Evolutionary conservation across 805 yeast genomes (phyloP).

Genomic region (Debaryomyces prosopidis): DNA sequence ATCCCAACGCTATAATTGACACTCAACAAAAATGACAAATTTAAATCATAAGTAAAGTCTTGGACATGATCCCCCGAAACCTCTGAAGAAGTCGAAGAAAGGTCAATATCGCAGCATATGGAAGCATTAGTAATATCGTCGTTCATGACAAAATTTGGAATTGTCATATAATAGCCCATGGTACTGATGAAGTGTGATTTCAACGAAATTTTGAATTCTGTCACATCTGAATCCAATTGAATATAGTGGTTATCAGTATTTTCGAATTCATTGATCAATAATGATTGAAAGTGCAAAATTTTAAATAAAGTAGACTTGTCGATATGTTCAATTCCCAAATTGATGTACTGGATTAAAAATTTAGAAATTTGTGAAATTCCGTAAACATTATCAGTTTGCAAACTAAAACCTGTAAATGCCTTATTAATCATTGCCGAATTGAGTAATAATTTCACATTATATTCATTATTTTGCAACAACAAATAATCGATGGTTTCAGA

Average conservation of each 20-base stretch:
- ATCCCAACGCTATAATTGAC: slow-evolving; percentile 27
- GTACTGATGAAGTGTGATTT: slow-evolving; percentile 14
- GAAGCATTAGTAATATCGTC: slow-evolving; percentile 14
- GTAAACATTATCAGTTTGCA: slow-evolving; percentile 31
- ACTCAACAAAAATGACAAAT: slow-evolving; percentile 29
- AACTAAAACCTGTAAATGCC: slow-evolving; percentile 24
- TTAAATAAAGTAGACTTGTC: slow-evolving; percentile 13
- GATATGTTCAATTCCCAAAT: slow-evolving; percentile 3
- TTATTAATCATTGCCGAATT: slow-evolving; percentile 30
- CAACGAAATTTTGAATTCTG: slow-evolving; percentile 18
- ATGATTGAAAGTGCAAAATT: slow-evolving; percentile 28
- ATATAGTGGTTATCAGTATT: slow-evolving; percentile 40
- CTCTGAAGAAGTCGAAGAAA: not conserved
- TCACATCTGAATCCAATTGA: slow-evolving; percentile 24
- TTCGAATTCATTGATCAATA: slow-evolving; percentile 35
- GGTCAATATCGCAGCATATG: slow-evolving; percentile 2
- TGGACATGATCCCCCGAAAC: not conserved
- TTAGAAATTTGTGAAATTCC: slow-evolving; percentile 29
- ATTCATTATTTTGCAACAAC: slow-evolving; percentile 10
- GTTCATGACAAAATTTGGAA: not conserved
- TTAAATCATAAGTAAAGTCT: slow-evolving; percentile 15
- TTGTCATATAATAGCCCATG: slow-evolving; percentile 2
- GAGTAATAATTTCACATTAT: slow-evolving; percentile 20
- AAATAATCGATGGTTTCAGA: slow-evolving; percentile 29
- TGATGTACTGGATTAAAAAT: slow-evolving; percentile 16